Percentiles rank a stretch among this genome's conserved stretches.
Evolutionary conservation across 257 asterid genomes (phyloP).

Genomic region (Plectranthus barbatus): DNA sequence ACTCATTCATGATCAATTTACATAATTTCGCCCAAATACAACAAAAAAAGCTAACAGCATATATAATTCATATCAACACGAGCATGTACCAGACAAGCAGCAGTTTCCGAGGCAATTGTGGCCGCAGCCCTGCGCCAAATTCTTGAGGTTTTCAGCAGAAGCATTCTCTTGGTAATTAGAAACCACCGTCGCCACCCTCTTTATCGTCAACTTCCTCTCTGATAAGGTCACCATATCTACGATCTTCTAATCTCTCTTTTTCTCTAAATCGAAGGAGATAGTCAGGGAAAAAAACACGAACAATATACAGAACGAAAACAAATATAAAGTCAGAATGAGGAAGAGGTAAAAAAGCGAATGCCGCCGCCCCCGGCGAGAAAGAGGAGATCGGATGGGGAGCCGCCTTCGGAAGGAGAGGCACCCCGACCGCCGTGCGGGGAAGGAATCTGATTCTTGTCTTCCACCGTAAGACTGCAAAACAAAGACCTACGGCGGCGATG

Average conservation of each 20-base stretch:
- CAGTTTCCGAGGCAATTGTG: slow-evolving; percentile 58
- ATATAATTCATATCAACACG: background rate
- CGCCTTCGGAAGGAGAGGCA: slow-evolving; percentile 73
- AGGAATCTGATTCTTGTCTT: slow-evolving; percentile 46
- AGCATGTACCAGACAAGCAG: slow-evolving; percentile 59
- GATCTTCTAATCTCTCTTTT: background rate
- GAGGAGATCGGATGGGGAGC: slow-evolving; percentile 73
- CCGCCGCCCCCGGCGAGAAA: slow-evolving; percentile 71
- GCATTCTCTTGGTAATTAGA: slow-evolving; percentile 60
- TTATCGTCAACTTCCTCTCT: slow-evolving; percentile 53
- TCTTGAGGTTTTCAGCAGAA: slow-evolving; percentile 24
- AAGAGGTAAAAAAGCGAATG: background rate
- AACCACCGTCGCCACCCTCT: slow-evolving; percentile 58
- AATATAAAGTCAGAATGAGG: background rate
- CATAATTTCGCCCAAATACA: background rate
- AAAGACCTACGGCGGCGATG: slow-evolving; percentile 16
- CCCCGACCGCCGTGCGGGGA: slow-evolving; percentile 87
- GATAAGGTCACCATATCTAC: background rate
- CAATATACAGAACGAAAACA: background rate
- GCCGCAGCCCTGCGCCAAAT: slow-evolving; percentile 35
- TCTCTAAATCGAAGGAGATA: background rate
- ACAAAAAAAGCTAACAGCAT: background rate
- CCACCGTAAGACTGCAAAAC: slow-evolving; percentile 23
- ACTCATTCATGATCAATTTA: background rate
- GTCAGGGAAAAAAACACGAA: background rate